Evolutionary conservation across 495 filamentous ascomycete genomes (phyloP).

Genomic region (Hyaloscypha bicolor): DNA sequence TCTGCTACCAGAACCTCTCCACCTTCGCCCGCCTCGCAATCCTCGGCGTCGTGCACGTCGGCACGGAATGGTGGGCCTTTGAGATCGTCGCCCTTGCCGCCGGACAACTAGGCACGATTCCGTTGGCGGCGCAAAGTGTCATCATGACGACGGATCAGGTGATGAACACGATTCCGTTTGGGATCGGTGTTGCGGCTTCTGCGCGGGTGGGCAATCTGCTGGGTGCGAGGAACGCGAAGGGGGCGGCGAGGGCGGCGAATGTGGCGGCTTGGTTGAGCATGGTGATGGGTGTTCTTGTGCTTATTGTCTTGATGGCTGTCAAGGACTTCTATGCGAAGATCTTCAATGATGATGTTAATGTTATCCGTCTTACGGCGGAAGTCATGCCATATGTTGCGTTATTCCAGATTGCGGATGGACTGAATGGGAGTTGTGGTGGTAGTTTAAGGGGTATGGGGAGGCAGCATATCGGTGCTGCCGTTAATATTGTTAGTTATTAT

Average conservation of each 20-base stretch:
- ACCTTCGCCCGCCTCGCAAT: constrained; percentile 78
- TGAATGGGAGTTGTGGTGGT: constrained; percentile 86
- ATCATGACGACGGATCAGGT: constrained; percentile 96
- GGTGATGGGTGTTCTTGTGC: constrained; percentile 65
- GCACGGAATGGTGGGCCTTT: constrained; percentile 96
- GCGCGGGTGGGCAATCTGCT: constrained; percentile 82
- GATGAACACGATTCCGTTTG: constrained; percentile 92
- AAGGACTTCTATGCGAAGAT: constrained; percentile 79
- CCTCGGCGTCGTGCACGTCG: constrained; percentile 84
- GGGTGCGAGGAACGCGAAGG: constrained; percentile 66
- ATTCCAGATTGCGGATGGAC: constrained; percentile 92
- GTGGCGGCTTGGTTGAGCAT: constrained; percentile 76
- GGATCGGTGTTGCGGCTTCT: constrained; percentile 82
- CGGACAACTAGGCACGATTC: constrained; percentile 78
- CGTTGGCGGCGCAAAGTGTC: constrained; percentile 85
- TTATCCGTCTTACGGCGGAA: constrained; percentile 76
- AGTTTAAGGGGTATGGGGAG: constrained; percentile 82
- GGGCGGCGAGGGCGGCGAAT: constrained; percentile 75
- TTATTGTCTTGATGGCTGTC: constrained; percentile 72
- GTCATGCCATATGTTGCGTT: constrained; percentile 88
- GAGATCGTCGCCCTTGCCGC: constrained; percentile 93
- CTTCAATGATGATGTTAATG: constrained; percentile 78
- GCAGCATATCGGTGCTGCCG: constrained; percentile 86
- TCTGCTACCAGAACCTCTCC: constrained; percentile 63
- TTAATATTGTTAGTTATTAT: constrained; percentile 91